Conservation (phyloP, 441 rosid species). For the Erysimum pusillum region DNA sequence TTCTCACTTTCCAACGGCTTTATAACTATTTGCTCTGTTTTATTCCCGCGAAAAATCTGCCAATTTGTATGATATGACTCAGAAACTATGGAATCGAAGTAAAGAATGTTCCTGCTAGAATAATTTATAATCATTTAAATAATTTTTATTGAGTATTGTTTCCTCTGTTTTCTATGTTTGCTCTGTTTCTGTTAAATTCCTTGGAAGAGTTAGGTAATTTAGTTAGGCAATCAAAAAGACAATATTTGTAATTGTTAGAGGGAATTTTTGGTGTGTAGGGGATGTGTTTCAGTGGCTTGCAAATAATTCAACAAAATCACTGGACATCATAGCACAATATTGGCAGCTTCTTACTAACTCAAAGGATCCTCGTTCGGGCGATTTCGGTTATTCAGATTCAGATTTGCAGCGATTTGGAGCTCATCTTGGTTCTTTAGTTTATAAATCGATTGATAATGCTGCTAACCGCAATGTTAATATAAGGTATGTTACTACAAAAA, state of each 20-base stretch:
- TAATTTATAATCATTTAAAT: no score
- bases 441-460: constrained; percentile 67
- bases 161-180: constrained; percentile 14
- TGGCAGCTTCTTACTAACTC: constrained; percentile 85
- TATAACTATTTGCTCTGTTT: constrained; percentile 18
- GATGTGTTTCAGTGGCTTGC: constrained; percentile 90
- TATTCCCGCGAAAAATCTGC: no score
- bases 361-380: constrained; percentile 79
- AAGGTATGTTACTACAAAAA: constrained; percentile 51
- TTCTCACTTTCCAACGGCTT: background rate
- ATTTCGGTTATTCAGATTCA: constrained; percentile 72
- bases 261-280: constrained; percentile 51
- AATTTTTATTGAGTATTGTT: background rate
- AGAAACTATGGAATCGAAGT: no score
- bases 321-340: constrained; percentile 88
- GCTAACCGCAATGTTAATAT: constrained; percentile 72
- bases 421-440: constrained; percentile 63
- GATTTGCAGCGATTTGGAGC: constrained; percentile 70
- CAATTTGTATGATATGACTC: no score
- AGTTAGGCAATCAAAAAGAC: no score
- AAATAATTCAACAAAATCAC: constrained; percentile 65
- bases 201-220: background rate
- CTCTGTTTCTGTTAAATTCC: constrained; percentile 24
- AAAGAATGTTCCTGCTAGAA: no score
- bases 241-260: no score